Evolutionary conservation across 345 rosid species (phyloP), one percentile per base, ranked within the genome.

Genomic region (Citrus unshiu): DNA sequence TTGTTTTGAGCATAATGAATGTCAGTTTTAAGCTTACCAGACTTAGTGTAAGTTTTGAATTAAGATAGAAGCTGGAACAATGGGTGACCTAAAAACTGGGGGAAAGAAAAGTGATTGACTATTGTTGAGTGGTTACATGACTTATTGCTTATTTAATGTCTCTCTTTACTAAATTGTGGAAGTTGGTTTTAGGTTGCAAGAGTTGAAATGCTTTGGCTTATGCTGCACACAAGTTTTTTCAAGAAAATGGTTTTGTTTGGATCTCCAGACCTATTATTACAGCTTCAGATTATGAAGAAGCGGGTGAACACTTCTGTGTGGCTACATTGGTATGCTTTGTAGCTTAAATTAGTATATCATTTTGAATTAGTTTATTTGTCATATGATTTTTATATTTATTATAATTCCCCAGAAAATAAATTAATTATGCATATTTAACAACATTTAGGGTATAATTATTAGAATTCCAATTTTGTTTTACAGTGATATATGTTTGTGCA

Each of bases 281-380:
- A 68, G 90, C 97, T 30, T 91, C 99, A 2, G 98, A 96, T 81
- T 94, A 95, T 86, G 98, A 96, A 89, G 99, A 98, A 71, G 99
- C 93, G 6, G 99, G 99, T 62, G 98, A 94, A 86, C 99, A 96
- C 84, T 96, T 96, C 80, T 94, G 99, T 62, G 98, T 94, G 72
- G 93, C 99, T 82, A 94, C 97, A 77, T 90, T 96, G 90, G 99
- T 93, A 91, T 79, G 89, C 77, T 34, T 59, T 35, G 3, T 74
- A 75, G 22, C 80, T 82, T 81, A 62, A 68, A 34, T 18, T 63
- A 56, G 56, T 63, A 35, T 40, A 9, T 21, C 22, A 34, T 78
- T 76, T 34, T 69, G 43, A 43, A 39, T 37, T 40, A 0, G 43
- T 71, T 37, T 68, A 10, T 54, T 61, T 61, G 9, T 75, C 9